A percentile compares a stretch with the other conserved stretches of the same genome.
Evolutionary conservation across 2,329 filamentous ascomycete species (phyloP).

Genomic region (Lachnellula hyalina): DNA sequence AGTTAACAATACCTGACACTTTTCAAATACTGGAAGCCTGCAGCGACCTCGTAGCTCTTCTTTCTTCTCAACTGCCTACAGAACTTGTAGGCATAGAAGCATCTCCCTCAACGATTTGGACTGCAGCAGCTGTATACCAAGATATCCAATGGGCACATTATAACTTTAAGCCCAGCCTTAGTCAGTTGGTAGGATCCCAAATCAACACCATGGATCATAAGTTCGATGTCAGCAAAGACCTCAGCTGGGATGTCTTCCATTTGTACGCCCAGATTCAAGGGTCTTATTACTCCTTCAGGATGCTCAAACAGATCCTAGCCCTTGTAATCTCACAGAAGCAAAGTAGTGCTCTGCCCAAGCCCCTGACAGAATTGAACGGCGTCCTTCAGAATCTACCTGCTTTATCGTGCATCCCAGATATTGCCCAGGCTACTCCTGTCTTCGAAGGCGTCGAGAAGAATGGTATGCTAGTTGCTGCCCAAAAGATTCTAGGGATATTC

Average conservation of each 20-base stretch:
- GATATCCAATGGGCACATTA: constrained; percentile 26
- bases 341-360: constrained; percentile 4
- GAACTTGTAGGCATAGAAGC: background rate
- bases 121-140: constrained; percentile 24
- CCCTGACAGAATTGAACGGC: constrained; percentile 8
- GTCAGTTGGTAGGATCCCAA: constrained; percentile 9
- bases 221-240: background rate
- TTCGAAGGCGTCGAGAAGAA: constrained; percentile 7
- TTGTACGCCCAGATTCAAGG: constrained; percentile 29
- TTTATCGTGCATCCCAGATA: constrained; percentile 14
- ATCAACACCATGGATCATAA: constrained; percentile 1
- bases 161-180: constrained; percentile 18
- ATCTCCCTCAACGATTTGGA: constrained; percentile 21
- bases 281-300: constrained; percentile 30
- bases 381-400: constrained; percentile 21
- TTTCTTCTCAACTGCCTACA: constrained; percentile 11
- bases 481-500: constrained; percentile 10
- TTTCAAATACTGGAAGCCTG: constrained; percentile 24
- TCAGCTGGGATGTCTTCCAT: constrained; percentile 31
- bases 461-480: constrained; percentile 7
- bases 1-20: constrained; percentile 22
- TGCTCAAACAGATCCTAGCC: constrained; percentile 28
- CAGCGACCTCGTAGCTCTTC: constrained; percentile 10
- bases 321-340: constrained; percentile 11
- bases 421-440: constrained; percentile 7